Percentiles rank a stretch among this genome's conserved stretches.
These are phyloP conservation scores for Phytophthora gonapodyides DNA, from an alignment of 352 stramenopile species.

Conservation along the genomic window DNA sequence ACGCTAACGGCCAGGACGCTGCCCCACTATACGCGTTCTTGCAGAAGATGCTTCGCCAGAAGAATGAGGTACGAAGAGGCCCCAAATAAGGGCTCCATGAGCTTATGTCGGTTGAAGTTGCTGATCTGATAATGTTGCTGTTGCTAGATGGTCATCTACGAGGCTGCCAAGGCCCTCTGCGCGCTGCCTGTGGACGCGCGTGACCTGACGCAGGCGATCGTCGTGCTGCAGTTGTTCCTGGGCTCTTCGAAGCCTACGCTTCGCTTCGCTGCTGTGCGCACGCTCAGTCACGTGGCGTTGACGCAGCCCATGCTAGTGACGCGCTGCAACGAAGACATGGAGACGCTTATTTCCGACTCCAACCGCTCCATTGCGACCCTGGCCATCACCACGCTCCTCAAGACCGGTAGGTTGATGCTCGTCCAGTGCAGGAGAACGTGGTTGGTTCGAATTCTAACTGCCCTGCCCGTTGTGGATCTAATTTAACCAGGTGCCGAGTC, in stretches of 20 bases:
- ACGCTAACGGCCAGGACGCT: constrained; percentile 81
- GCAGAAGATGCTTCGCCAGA: constrained; percentile 96
- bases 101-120: constrained; percentile 1
- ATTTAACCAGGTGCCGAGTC: constrained; percentile 85
- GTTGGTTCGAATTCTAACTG: constrained; percentile 5
- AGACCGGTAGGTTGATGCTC: constrained; percentile 85
- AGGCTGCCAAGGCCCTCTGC: constrained; percentile 97
- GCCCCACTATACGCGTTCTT: constrained; percentile 91
- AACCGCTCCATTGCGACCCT: constrained; percentile 99
- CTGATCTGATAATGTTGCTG: neutral
- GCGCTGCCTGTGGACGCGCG: constrained; percentile 95
- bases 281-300: constrained; percentile 92
- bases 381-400: constrained; percentile 99
- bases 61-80: constrained; percentile 76
- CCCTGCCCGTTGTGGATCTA: neutral
- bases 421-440: neutral
- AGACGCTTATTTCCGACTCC: constrained; percentile 96
- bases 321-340: constrained; percentile 99
- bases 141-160: constrained; percentile 98
- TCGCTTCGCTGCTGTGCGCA: constrained; percentile 97
- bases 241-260: constrained; percentile 95
- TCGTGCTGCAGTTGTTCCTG: constrained; percentile 96
- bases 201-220: constrained; percentile 97
- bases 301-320: constrained; percentile 95
- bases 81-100: neutral